These are phyloP conservation scores for Scedosporium aurantiacum DNA, from an alignment of 2,329 filamentous ascomycete species.

Conservation along the genomic window DNA sequence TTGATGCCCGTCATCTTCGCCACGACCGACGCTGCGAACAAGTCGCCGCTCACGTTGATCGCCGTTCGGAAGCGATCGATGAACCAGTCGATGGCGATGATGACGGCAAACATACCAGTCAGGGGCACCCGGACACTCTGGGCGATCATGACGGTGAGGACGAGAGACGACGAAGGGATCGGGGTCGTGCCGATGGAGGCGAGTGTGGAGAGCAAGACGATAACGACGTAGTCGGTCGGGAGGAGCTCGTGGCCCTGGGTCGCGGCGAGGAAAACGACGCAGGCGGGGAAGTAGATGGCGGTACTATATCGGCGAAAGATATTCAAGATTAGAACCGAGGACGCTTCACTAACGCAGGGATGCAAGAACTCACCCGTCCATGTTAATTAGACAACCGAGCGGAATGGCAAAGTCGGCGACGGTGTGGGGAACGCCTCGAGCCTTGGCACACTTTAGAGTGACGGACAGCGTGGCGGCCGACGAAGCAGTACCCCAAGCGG, in stretches of 20 bases:
- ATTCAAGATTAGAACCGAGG: constrained; percentile 7
- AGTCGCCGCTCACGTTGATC: constrained; percentile 38
- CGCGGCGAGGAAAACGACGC: constrained; percentile 39
- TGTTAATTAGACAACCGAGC: constrained; percentile 37
- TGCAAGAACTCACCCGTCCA: constrained; percentile 28
- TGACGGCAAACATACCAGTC: constrained; percentile 39
- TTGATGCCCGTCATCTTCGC: constrained; percentile 26
- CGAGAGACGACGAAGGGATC: constrained; percentile 39
- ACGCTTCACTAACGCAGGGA: neutral
- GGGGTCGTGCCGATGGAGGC: constrained; percentile 43
- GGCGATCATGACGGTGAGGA: constrained; percentile 41
- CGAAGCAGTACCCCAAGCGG: constrained; percentile 42
- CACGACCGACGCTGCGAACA: constrained; percentile 30
- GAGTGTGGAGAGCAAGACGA: constrained; percentile 36
- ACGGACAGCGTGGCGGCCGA: constrained; percentile 41
- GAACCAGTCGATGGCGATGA: constrained; percentile 44
- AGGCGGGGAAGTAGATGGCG: constrained; percentile 43
- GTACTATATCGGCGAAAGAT: constrained; percentile 22
- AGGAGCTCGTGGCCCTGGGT: constrained; percentile 35
- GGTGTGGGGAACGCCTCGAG: constrained; percentile 28
- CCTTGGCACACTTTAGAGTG: constrained; percentile 30
- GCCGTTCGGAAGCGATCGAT: constrained; percentile 44
- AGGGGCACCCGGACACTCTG: constrained; percentile 30
- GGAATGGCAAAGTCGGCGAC: constrained; percentile 35
- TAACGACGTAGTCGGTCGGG: constrained; percentile 34